Base-by-base conservation (phyloP, 345 rosid species). In the Physaria fendleri region DNA sequence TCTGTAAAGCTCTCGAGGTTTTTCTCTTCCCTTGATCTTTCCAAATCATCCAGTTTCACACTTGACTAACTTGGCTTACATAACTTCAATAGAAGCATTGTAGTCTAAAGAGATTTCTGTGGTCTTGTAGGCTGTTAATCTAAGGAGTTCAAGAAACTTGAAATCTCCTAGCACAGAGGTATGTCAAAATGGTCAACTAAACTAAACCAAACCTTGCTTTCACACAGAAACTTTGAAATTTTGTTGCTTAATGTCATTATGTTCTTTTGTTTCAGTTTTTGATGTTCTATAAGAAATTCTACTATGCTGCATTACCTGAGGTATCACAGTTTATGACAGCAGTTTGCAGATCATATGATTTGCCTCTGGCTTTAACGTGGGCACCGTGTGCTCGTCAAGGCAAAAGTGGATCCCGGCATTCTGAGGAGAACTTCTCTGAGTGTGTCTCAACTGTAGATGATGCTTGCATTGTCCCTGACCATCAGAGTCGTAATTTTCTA, bases 1-100 rank as follows among this genome's bases (percentile, higher is more conserved):
- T 92, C 59, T 79, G 98, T 77, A 79, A 79, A 80, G 98, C 96
- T 68, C 98, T 92, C 2, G 87, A 85, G 96, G 98, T 92, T 69
- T 40, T 64, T 40, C 53, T 62, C 64, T 56, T 42, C 59, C 44
- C 47, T 38, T 37, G 22, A 8, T 8, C 21, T 52, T 33, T 28
- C 29, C 45, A 27, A 39, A 15, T 44, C 32, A 41, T 45, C 53
- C 5, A 56, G 5, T 23, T 16, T 1, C 22, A 52, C 45, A 12
- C 35, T 25, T 56, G 17, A 41, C 17, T 41, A 22, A 27, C 22
- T 28, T 48, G 20, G 30, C 23, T 24, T 45, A 33, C 20, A 10
- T 9, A 46, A 24, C 27, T 44, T 42, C 34, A 8, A 3, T 23
- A 11, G 5, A n/a, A 50, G 40, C 48, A 25, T 39, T 61, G 32